phyloP scores from a whole-genome alignment of 805 yeast genomes.

The Kodamaea hsintzibuensis region DNA sequence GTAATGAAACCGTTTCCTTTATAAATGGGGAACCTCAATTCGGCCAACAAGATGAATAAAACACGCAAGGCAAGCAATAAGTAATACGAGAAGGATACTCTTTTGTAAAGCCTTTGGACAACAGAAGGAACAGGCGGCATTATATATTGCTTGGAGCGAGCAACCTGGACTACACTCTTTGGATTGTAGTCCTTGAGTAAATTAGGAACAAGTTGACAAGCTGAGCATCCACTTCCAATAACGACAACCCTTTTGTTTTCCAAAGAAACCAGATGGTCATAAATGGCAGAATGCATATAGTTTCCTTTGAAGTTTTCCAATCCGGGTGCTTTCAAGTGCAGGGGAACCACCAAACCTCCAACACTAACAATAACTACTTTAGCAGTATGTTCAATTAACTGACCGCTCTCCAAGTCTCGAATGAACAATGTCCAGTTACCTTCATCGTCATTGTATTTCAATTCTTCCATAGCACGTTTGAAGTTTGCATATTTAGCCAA shows the following conservation, averaged over 20 bases:
- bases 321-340: constrained; percentile 30
- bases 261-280: constrained; percentile 34
- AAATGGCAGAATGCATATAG: constrained; percentile 43
- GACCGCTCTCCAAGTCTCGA: constrained; percentile 30
- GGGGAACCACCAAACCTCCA: constrained; percentile 42
- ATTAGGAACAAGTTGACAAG: constrained; percentile 41
- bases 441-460: constrained; percentile 23
- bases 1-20: constrained; percentile 28
- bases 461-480: constrained; percentile 20
- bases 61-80: constrained; percentile 31
- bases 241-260: constrained; percentile 38
- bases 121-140: constrained; percentile 37
- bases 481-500: constrained; percentile 24
- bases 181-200: constrained; percentile 29
- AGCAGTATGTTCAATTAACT: constrained; percentile 29
- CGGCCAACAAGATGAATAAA: constrained; percentile 31
- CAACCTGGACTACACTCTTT: constrained; percentile 31
- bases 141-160: constrained; percentile 38
- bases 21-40: constrained; percentile 36
- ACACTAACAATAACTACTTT: constrained; percentile 26
- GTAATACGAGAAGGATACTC: constrained; percentile 25
- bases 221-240: constrained; percentile 46
- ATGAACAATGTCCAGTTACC: constrained; percentile 32
- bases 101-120: constrained; percentile 21
- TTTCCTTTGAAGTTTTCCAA: constrained; percentile 36